These are phyloP conservation scores for Leptomonas pyrrhocoris DNA, from an alignment of 208 protist genomes.

Conservation along the genomic window DNA sequence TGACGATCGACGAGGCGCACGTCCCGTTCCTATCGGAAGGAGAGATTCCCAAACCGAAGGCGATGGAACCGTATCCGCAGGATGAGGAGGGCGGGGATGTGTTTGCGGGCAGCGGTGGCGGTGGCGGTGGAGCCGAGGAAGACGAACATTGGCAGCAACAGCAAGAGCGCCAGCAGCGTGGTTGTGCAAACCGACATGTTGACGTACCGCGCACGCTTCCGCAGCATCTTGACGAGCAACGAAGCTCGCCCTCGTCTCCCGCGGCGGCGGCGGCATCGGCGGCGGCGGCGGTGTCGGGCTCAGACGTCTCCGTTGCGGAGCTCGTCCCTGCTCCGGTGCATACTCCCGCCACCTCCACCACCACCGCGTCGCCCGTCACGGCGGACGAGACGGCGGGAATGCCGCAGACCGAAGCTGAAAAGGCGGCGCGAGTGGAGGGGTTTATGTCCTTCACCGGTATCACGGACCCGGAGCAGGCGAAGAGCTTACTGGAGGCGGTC, in stretches of 20 bases:
- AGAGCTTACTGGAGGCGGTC: constrained; percentile 49
- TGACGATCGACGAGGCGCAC: constrained; percentile 45
- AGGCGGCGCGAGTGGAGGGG: constrained; percentile 12
- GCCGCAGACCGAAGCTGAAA: constrained; percentile 6
- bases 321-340: neutral
- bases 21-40: constrained; percentile 67
- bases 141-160: neutral
- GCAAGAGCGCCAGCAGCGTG: neutral
- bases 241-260: no score
- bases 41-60: constrained; percentile 42
- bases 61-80: neutral
- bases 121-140: no score
- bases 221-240: no score
- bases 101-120: no score
- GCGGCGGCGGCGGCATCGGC: no score
- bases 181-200: no score
- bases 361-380: neutral
- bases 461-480: constrained; percentile 19
- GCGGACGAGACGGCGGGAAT: neutral
- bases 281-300: neutral
- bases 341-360: neutral
- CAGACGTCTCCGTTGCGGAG: neutral
- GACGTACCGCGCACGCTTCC: no score
- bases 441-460: constrained; percentile 54
- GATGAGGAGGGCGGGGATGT: no score